These are phyloP conservation scores for Chrysoporthe deuterocubensis DNA, from an alignment of 2,329 filamentous ascomycete species.

Conservation along the genomic window DNA sequence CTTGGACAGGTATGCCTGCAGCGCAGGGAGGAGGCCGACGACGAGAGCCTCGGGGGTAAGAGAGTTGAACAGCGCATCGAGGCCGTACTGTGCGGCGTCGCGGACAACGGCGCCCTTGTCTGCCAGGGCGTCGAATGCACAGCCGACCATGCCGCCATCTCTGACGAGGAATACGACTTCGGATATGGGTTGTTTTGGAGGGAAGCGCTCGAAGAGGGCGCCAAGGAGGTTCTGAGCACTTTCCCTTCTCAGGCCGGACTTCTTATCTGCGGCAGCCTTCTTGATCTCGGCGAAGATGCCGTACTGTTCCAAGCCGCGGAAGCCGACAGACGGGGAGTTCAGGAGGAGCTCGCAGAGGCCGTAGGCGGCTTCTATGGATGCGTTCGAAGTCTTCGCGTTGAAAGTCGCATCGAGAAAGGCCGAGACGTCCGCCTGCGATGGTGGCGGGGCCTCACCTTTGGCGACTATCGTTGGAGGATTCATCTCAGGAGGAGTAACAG, in stretches of 20 bases:
- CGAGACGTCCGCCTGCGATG: conserved; percentile 68
- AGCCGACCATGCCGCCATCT: conserved; percentile 72
- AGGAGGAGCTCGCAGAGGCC: conserved; percentile 63
- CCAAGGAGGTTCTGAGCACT: conserved; percentile 94
- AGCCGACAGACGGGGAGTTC: conserved; percentile 52
- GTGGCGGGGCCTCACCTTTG: conserved; percentile 49
- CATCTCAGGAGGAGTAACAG: conserved; percentile 31
- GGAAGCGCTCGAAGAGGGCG: conserved; percentile 89
- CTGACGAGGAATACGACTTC: conserved; percentile 84
- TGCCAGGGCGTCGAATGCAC: conserved; percentile 81
- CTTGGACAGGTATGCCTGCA: conserved; percentile 78
- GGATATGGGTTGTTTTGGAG: conserved; percentile 73
- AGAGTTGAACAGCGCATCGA: conserved; percentile 83
- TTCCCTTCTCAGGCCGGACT: conserved; percentile 82
- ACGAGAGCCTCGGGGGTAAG: conserved; percentile 83
- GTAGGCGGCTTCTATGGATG: conserved; percentile 68
- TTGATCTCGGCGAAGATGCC: conserved; percentile 60
- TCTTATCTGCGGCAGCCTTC: conserved; percentile 90
- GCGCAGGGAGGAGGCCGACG: conserved; percentile 76
- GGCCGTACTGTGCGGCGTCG: conserved; percentile 90
- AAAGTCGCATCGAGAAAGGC: conserved; percentile 71
- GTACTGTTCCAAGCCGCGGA: conserved; percentile 56
- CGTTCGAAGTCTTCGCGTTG: conserved; percentile 68
- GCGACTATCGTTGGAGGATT: conserved; percentile 32
- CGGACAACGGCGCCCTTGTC: conserved; percentile 90